Evolutionary conservation across 2,329 filamentous ascomycete genomes (phyloP), one percentile per base, ranked within the genome.

Genomic region (Curvularia eragrostidis): DNA sequence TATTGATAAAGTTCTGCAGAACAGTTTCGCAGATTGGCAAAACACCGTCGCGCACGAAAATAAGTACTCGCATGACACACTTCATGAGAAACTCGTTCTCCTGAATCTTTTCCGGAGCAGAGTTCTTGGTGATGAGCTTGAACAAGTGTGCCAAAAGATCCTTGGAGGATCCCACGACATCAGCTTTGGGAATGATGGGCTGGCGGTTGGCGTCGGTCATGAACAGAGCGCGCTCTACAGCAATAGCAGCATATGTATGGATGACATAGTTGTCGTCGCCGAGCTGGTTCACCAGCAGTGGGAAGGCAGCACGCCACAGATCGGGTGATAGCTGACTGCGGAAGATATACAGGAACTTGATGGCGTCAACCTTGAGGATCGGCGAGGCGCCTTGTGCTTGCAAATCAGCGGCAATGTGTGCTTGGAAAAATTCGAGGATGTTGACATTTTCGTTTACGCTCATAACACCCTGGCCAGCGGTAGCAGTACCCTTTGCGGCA

Each of bases 51-150:
- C 90, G 91, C 77, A 98, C 90, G 63, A 98, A 93, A 64, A 99
- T 93, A 59, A 99, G 83, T 12, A 99, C 94, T 68, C 95, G 87
- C 95, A 99, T 99, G 55, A 97, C 92, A 71, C 95, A 99, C 69
- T 93, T 91, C 93, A 99, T 98, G 72, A 99, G 78, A 76, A 98
- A 99, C 75, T 99, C 95, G 73, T 99, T 99, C 78, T 99, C 95
- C 74, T 99, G 95, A 61, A 99, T 88, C 82, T 98, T 99, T 64
- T 94, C 87, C 1, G 96, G 90, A 10, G 90, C 89, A 3, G 84
- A 83, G 68, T 97, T 90, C 73, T 90, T 91, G 73, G 96, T 91
- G 64, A 99, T 92, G 51, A 99, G 84, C 63, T 89, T 89, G 83
- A 99, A 98, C 12, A 99, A 83, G 72, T 98, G 94, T 52, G 91